phyloP scores from a whole-genome alignment of 768 basidiomycete species.

The Russula lepida region DNA sequence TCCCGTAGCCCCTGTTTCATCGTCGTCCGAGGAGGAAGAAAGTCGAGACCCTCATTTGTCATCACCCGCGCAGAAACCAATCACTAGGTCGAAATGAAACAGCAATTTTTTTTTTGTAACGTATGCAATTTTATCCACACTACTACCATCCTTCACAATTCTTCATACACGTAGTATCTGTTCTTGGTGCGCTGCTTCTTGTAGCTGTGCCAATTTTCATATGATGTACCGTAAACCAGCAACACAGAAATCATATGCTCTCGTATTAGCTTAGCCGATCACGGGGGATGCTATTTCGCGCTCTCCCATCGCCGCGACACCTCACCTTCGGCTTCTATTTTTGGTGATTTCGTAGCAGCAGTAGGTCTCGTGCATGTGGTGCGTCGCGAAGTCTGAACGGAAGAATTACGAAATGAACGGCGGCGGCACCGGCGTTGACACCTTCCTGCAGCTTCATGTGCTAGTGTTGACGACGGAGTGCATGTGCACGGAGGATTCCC shows the following conservation, averaged over 20 bases:
- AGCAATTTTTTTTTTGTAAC: neutral
- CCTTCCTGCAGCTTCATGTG: neutral
- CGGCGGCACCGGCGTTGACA: neutral
- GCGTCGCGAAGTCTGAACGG: too few species aligned
- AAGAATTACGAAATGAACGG: neutral
- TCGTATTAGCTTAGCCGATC: neutral
- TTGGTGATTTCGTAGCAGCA: neutral
- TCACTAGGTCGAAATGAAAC: neutral
- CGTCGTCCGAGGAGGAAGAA: neutral
- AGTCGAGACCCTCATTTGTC: neutral
- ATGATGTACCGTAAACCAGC: neutral
- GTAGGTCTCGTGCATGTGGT: neutral
- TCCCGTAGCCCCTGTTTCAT: constrained; percentile 37
- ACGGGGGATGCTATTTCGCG: neutral
- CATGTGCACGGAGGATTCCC: neutral
- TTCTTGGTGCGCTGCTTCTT: neutral
- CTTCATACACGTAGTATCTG: neutral
- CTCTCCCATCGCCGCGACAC: neutral
- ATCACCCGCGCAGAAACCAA: neutral
- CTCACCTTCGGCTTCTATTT: neutral
- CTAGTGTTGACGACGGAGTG: neutral
- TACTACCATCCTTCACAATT: neutral
- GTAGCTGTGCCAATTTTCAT: neutral
- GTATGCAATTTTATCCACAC: neutral
- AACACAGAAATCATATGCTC: neutral